Conservation (phyloP, 192 early-diverging fungal genomes). For the Coemansia sp. region DNA sequence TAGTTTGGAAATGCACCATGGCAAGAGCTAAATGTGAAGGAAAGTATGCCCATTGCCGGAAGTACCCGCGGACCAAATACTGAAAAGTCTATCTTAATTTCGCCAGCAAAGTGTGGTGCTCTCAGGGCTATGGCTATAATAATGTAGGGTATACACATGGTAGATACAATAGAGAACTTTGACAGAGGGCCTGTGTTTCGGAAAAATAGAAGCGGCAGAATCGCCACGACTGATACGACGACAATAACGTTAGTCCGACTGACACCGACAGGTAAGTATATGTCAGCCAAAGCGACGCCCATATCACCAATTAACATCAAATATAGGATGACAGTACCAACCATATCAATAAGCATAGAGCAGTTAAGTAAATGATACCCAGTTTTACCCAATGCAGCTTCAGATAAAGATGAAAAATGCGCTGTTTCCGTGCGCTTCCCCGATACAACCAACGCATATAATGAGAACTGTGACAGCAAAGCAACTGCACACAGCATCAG, state of each 20-base stretch:
- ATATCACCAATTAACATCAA: slow-evolving; percentile 41
- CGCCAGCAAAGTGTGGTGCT: slow-evolving; percentile 51
- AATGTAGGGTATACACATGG: slow-evolving; percentile 62
- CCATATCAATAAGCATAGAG: slow-evolving; percentile 59
- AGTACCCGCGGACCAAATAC: slow-evolving; percentile 60
- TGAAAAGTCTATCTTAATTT: slow-evolving; percentile 36
- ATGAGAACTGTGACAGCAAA: slow-evolving; percentile 55
- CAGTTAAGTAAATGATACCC: slow-evolving; percentile 60
- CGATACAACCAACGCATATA: slow-evolving; percentile 58
- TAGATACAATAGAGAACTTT: slow-evolving; percentile 56
- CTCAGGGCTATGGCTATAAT: slow-evolving; percentile 58
- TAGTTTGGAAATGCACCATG: slow-evolving; percentile 65
- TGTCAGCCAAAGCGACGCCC: slow-evolving; percentile 12
- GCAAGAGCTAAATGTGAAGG: slow-evolving; percentile 63
- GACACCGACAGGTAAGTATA: slow-evolving; percentile 18
- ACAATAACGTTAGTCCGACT: slow-evolving; percentile 14
- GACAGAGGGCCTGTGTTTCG: slow-evolving; percentile 63
- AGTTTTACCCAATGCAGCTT: slow-evolving; percentile 51
- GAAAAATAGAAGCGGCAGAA: slow-evolving; percentile 58
- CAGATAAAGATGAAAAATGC: slow-evolving; percentile 58
- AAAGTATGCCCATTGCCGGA: slow-evolving; percentile 62
- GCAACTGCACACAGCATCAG: slow-evolving; percentile 56
- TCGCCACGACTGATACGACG: slow-evolving; percentile 26
- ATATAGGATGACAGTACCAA: slow-evolving; percentile 50
- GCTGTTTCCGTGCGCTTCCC: slow-evolving; percentile 56